Percentiles rank a stretch among this genome's conserved stretches.
Evolutionary conservation across 257 asterid species (phyloP).

Genomic region (Catharanthus roseus): DNA sequence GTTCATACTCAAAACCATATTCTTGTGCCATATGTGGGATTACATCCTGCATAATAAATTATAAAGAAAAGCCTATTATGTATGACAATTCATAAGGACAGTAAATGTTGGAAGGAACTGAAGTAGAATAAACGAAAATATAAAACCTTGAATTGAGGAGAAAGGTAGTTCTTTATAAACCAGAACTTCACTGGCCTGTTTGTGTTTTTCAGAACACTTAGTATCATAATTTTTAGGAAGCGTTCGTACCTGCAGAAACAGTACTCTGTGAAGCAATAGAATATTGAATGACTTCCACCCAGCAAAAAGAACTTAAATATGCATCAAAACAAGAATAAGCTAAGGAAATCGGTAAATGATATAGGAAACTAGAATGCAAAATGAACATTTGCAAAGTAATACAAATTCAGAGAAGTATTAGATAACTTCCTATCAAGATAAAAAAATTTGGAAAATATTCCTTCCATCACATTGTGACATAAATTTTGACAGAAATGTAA

Average conservation of each 20-base stretch:
- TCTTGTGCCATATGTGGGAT: slow-evolving; percentile 92
- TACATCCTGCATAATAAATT: slow-evolving; percentile 55
- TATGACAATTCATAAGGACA: slow-evolving; percentile 12
- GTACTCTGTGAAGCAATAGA: slow-evolving; percentile 1
- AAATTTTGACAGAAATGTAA: not conserved
- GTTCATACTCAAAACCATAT: slow-evolving; percentile 88
- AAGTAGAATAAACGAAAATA: slow-evolving; percentile 5
- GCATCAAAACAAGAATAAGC: slow-evolving; percentile 6
- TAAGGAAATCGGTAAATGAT: not conserved
- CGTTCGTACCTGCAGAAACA: slow-evolving; percentile 81
- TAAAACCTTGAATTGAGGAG: slow-evolving; percentile 94
- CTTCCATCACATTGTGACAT: not conserved
- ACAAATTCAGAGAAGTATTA: not conserved
- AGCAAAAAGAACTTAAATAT: not conserved
- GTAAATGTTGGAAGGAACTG: slow-evolving; percentile 11
- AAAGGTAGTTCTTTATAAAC: slow-evolving; percentile 97
- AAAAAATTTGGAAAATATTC: not conserved
- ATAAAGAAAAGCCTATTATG: slow-evolving; percentile 5
- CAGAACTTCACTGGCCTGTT: slow-evolving; percentile 89
- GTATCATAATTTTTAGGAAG: slow-evolving; percentile 87
- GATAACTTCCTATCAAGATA: not conserved
- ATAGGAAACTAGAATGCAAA: not conserved
- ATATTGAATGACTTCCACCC: not conserved
- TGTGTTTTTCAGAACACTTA: slow-evolving; percentile 87
- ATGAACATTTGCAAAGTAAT: not conserved